A percentile compares a stretch with the other conserved stretches of the same genome.
These are phyloP conservation scores for Euryodendron excelsum DNA, from an alignment of 148 eudicot species.

Conservation along the genomic window DNA sequence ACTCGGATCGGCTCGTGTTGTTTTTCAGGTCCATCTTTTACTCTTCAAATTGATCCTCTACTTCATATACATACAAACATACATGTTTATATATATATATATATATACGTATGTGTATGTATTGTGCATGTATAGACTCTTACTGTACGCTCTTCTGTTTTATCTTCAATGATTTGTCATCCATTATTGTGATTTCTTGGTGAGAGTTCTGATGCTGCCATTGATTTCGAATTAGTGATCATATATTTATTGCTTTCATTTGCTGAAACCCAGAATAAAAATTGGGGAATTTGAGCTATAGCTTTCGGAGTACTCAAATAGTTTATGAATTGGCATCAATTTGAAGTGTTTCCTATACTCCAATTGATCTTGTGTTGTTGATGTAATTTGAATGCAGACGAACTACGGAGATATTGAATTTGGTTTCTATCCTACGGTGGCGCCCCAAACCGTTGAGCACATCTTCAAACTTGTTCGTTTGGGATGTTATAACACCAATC, in stretches of 20 bases:
- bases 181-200: neutral
- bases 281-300: neutral
- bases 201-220: neutral
- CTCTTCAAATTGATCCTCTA: neutral
- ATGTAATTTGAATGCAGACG: slow-evolving; percentile 51
- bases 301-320: too few species aligned
- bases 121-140: too few species aligned
- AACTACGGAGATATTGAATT: slow-evolving; percentile 88
- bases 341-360: slow-evolving; percentile 5
- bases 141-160: neutral
- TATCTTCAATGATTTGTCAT: neutral
- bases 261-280: neutral
- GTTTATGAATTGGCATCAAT: neutral
- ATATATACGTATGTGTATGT: too few species aligned
- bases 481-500: slow-evolving; percentile 92
- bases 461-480: slow-evolving; percentile 93
- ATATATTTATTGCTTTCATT: neutral
- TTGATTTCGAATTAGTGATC: neutral
- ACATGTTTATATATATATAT: too few species aligned
- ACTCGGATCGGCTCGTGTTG: slow-evolving; percentile 55
- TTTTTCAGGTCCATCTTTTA: slow-evolving; percentile 43
- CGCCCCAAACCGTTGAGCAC: slow-evolving; percentile 92
- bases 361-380: neutral
- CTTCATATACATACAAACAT: neutral
- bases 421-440: slow-evolving; percentile 83